Base-by-base conservation (phyloP, 192 early-diverging fungal genomes). In the Coemansia sp. region DNA sequence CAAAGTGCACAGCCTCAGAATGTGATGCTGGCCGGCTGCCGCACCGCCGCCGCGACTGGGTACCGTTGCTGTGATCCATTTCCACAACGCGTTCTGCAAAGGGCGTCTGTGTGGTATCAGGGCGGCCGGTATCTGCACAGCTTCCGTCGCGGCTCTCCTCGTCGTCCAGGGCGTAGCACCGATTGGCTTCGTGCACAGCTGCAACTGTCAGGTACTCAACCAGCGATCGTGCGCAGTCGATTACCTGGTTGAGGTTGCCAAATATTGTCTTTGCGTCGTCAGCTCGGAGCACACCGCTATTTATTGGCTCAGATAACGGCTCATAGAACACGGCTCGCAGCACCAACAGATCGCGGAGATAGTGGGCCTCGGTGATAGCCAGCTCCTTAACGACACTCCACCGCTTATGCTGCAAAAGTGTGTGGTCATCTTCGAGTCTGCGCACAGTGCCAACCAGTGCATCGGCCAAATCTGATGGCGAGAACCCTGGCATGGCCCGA, bases 221-320 rank as follows among this genome's bases (percentile, higher is more conserved):
- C 48, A 94, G 81, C n/a, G 83, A 77, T 12, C 77, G 66, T 16
- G 90, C 87, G 55, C 88, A 84, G 19, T 75, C 73, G 32, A 94
- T 87, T 13, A 97, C 84, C 4, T 84, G 84, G 10, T 86, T 84
- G 35, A 97, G 74, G 74, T 95, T 93, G 55, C 82, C 85, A 72
- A 95, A 97, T 14, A 97, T 69, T 5, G 80, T 69, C 64, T 86
- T 88, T 20, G 85, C 79, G 54, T 94, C 93, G 14, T 79, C 80
- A 32, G 66, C 62, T 20, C 86, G 81, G 27, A 89, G 52, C 20
- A 81, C 62, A 1, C 57, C 51, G 12, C 76, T 62, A 35, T 74
- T 71, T 1, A 68, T 64, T 14, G 54, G 59, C 6, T 68, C 70
- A 32, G 82, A 76, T 47, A 87, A 83, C 7, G 84, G 68, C 48